A percentile compares a stretch with the other conserved stretches of the same genome.
Evolutionary conservation across 2,329 filamentous ascomycete genomes (phyloP).

Genomic region (Clonostachys solani): DNA sequence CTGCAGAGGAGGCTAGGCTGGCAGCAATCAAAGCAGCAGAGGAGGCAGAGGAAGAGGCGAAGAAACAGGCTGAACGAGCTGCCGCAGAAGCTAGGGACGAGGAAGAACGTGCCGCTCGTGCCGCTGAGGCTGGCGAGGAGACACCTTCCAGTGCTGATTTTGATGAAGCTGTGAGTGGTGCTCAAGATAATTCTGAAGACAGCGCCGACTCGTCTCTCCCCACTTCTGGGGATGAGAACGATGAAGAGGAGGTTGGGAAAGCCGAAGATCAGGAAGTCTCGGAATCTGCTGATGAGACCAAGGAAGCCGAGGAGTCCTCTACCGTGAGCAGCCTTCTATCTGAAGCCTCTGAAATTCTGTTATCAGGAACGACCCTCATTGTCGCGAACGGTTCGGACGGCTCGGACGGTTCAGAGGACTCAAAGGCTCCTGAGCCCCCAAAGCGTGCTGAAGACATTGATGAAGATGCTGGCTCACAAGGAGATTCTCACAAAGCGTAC

Average conservation of each 20-base stretch:
- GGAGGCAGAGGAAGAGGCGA: slow-evolving; percentile 14
- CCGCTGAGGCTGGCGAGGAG: slow-evolving; percentile 9
- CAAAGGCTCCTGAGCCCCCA: too few relatives aligned
- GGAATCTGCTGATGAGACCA: slow-evolving; percentile 2
- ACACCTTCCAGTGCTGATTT: slow-evolving; percentile 4
- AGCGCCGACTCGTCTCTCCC: background rate
- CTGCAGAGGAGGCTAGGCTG: slow-evolving; percentile 8
- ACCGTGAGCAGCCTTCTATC: slow-evolving; percentile 13
- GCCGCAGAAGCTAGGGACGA: too few relatives aligned
- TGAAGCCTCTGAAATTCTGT: slow-evolving; percentile 15
- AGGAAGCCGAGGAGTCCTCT: slow-evolving; percentile 7
- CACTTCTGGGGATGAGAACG: background rate
- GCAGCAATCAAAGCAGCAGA: slow-evolving; percentile 11
- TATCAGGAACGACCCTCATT: slow-evolving; percentile 12
- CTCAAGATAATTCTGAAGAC: background rate
- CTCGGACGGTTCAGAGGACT: background rate
- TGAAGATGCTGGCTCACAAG: too few relatives aligned
- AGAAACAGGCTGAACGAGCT: slow-evolving; percentile 4
- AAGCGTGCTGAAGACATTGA: too few relatives aligned
- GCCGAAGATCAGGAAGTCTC: slow-evolving; percentile 1
- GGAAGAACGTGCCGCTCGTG: slow-evolving; percentile 5
- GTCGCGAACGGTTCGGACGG: slow-evolving; percentile 17
- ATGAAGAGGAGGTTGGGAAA: background rate
- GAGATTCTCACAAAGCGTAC: background rate
- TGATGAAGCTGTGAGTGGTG: background rate